These are phyloP conservation scores for Apiotrichum sp. DNA, from an alignment of 1,284 basidiomycete genomes.

Conservation along the genomic window DNA sequence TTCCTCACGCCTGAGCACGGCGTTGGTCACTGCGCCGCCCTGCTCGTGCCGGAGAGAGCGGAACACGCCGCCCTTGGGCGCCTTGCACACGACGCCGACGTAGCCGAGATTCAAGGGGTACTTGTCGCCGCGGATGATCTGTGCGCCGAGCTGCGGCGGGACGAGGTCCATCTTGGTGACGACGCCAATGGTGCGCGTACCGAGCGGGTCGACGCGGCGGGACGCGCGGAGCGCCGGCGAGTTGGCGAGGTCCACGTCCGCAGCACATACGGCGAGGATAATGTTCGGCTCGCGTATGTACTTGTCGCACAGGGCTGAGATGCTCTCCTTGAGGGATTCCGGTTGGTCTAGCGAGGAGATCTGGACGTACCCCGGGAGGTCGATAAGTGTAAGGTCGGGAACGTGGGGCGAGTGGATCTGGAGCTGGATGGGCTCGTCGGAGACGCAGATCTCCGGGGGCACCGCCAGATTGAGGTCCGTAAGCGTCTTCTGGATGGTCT, in stretches of 20 bases:
- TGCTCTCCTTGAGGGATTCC: constrained; percentile 88
- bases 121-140: constrained; percentile 78
- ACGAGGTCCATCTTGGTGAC: constrained; percentile 99
- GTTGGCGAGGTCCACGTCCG: constrained; percentile 97
- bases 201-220: constrained; percentile 87
- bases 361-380: constrained; percentile 96
- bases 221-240: constrained; percentile 91
- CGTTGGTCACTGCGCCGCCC: constrained; percentile 45
- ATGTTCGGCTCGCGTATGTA: constrained; percentile 98
- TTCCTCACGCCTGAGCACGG: constrained; percentile 65
- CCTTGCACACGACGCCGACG: constrained; percentile 92
- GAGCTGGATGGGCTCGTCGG: constrained; percentile 91
- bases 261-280: constrained; percentile 93
- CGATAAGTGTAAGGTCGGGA: constrained; percentile 93
- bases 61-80: constrained; percentile 48
- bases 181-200: constrained; percentile 91
- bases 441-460: constrained; percentile 79
- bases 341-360: constrained; percentile 93
- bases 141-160: constrained; percentile 70
- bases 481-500: constrained; percentile 82
- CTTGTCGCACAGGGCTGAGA: constrained; percentile 79
- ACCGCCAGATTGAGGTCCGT: constrained; percentile 94
- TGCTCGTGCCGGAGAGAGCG: constrained; percentile 23
- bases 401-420: constrained; percentile 93
- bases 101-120: constrained; percentile 98